Conservation (phyloP, 2,329 filamentous ascomycete species). For the Saccharata proteae region DNA sequence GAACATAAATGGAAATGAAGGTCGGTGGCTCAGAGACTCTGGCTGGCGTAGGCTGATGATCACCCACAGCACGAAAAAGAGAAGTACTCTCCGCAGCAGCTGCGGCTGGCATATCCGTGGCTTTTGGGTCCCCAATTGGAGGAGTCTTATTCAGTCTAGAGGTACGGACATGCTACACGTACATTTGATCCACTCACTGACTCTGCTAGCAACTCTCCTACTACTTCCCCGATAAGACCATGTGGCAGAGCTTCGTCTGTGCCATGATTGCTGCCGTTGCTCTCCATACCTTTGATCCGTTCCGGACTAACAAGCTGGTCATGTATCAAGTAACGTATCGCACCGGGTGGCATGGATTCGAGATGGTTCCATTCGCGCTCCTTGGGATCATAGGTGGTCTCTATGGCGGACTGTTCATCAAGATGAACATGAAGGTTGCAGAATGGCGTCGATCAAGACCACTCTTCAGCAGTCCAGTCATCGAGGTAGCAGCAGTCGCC, state of each 20-base stretch:
- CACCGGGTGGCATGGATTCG: constrained; percentile 85
- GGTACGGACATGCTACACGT: constrained; percentile 31
- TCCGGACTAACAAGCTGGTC: constrained; percentile 88
- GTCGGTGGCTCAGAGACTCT: constrained; percentile 32
- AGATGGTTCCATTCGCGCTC: constrained; percentile 75
- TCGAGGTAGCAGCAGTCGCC: constrained; percentile 70
- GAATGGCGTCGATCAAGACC: constrained; percentile 46
- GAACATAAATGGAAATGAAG: constrained; percentile 76
- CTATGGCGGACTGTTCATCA: constrained; percentile 91
- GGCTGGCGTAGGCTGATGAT: neutral
- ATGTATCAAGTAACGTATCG: constrained; percentile 93
- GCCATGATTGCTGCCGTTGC: constrained; percentile 97
- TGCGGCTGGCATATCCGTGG: constrained; percentile 83
- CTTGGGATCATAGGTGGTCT: constrained; percentile 85
- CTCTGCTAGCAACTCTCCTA: constrained; percentile 69
- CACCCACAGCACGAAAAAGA: constrained; percentile 62
- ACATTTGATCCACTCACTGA: constrained; percentile 12
- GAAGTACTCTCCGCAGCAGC: constrained; percentile 89
- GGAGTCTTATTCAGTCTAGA: constrained; percentile 94
- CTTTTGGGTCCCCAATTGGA: constrained; percentile 87
- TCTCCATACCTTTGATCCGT: constrained; percentile 84
- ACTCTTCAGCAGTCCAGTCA: constrained; percentile 56
- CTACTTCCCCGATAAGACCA: constrained; percentile 97
- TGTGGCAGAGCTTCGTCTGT: constrained; percentile 99
- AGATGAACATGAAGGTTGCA: constrained; percentile 78